A percentile compares a stretch with the other conserved stretches of the same genome.
phyloP scores from a whole-genome alignment of 2,329 filamentous ascomycete species.

The Fonsecaea pugnacius region DNA sequence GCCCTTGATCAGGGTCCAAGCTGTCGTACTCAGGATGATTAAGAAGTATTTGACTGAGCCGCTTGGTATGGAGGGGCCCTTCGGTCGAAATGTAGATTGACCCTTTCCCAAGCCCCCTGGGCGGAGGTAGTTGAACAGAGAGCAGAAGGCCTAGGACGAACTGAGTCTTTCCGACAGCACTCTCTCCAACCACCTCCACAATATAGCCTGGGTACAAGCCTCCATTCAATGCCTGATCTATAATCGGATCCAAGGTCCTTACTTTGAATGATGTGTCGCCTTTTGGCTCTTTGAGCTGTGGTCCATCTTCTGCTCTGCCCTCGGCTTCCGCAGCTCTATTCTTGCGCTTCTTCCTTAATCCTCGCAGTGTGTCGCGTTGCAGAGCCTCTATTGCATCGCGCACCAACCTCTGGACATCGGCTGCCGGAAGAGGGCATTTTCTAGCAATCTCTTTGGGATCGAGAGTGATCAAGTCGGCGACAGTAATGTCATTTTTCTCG shows the following conservation, averaged over 20 bases:
- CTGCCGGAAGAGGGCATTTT: conserved; percentile 78
- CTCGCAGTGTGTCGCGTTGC: conserved; percentile 49
- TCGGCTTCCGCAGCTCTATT: conserved; percentile 23
- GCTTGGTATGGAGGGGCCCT: conserved; percentile 77
- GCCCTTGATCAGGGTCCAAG: conserved; percentile 49
- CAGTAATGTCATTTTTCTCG: conserved; percentile 76
- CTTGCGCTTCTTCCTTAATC: conserved; percentile 21
- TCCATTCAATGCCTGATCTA: conserved; percentile 75
- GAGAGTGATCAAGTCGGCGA: conserved; percentile 82
- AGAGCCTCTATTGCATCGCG: conserved; percentile 69
- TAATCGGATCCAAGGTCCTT: conserved; percentile 74
- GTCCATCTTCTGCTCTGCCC: conserved; percentile 42
- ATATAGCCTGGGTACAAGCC: conserved; percentile 81
- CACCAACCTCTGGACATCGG: conserved; percentile 76
- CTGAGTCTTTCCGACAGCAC: conserved; percentile 92
- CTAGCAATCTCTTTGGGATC: conserved; percentile 82
- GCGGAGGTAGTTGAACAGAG: conserved; percentile 77
- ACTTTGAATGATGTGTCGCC: conserved; percentile 58
- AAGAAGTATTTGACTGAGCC: conserved; percentile 77
- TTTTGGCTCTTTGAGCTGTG: conserved; percentile 40
- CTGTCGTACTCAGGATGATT: conserved; percentile 65
- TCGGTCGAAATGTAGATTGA: conserved; percentile 95
- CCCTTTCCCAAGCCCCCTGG: conserved; percentile 70
- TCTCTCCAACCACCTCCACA: conserved; percentile 89
- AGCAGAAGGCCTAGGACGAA: conserved; percentile 84